Percentiles rank a stretch among this genome's conserved stretches.
These are phyloP conservation scores for Leccinum disarticulatum DNA, from an alignment of 768 basidiomycete genomes.

Conservation along the genomic window DNA sequence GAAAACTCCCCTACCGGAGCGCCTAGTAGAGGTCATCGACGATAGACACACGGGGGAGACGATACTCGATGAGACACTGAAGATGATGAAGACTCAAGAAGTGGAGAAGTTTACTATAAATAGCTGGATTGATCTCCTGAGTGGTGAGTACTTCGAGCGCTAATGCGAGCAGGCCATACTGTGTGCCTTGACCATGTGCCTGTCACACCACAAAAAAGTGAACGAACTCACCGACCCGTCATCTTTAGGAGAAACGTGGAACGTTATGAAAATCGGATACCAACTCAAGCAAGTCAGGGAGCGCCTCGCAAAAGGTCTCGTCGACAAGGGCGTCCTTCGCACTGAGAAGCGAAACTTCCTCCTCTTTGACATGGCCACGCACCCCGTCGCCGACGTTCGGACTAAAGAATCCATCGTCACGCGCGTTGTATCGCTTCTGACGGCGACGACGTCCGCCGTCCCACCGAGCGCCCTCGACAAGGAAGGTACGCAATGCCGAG, in stretches of 20 bases:
- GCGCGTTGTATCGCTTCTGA: constrained; percentile 76
- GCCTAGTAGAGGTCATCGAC: constrained; percentile 88
- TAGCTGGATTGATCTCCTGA: constrained; percentile 93
- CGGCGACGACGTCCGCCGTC: constrained; percentile 77
- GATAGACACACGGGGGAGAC: constrained; percentile 95
- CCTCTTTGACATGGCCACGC: constrained; percentile 99
- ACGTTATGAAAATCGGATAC: constrained; percentile 99
- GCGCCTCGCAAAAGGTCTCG: constrained; percentile 93
- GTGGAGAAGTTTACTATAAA: constrained; percentile 60
- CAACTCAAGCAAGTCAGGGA: constrained; percentile 98
- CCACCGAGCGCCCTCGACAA: constrained; percentile 73
- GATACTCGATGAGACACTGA: constrained; percentile 91
- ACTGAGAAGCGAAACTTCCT: constrained; percentile 99
- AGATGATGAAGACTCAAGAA: constrained; percentile 89
- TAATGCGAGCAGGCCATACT: neutral
- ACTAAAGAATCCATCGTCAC: constrained; percentile 83
- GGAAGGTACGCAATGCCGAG: constrained; percentile 79
- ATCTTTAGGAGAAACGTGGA: constrained; percentile 94
- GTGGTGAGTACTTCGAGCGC: constrained; percentile 50
- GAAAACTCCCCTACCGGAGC: constrained; percentile 73
- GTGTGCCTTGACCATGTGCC: neutral
- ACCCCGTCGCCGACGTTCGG: constrained; percentile 92
- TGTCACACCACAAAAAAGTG: neutral
- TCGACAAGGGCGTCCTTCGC: constrained; percentile 98
- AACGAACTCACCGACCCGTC: constrained; percentile 1